Evolutionary conservation across 768 basidiomycete genomes (phyloP).

Genomic region (Leccinum arenicola): DNA sequence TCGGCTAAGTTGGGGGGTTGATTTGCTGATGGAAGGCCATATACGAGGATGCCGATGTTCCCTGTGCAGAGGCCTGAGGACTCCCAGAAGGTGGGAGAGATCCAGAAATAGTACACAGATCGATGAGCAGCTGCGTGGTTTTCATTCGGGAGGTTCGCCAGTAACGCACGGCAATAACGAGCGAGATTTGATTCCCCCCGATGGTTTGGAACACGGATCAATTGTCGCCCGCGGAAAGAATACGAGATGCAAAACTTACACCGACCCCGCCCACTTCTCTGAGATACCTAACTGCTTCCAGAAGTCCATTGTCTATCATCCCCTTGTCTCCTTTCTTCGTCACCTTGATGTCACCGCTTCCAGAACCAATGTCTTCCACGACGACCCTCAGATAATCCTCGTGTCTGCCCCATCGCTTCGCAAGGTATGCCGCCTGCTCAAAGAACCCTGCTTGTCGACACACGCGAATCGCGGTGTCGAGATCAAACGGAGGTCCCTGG

Average conservation of each 20-base stretch:
- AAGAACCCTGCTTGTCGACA: conserved; percentile 96
- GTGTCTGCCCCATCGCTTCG: conserved; percentile 85
- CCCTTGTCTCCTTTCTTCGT: conserved; percentile 17
- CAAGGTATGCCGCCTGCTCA: conserved; percentile 91
- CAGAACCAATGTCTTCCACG: conserved; percentile 78
- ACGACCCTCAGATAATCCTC: conserved; percentile 93
- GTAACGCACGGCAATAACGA: conserved; percentile 83
- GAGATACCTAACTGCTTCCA: conserved; percentile 79
- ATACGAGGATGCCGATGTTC: conserved; percentile 53
- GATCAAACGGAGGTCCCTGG: conserved; percentile 87
- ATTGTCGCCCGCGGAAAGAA: background rate
- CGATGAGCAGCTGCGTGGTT: conserved; percentile 88
- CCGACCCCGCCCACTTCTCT: conserved; percentile 71
- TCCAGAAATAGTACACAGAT: conserved; percentile 75
- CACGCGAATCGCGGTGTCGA: conserved; percentile 95
- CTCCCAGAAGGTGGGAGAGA: conserved; percentile 38
- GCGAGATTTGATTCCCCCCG: conserved; percentile 86
- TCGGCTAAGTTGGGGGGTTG: too few relatives aligned
- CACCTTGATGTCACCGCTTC: conserved; percentile 7
- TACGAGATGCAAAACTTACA: conserved; percentile 44
- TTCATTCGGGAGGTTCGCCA: conserved; percentile 78
- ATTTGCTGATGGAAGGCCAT: conserved; percentile 52
- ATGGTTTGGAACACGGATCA: background rate
- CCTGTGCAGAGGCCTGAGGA: conserved; percentile 23
- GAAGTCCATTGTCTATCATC: conserved; percentile 47